Conservation (phyloP, 2,329 filamentous ascomycete species). For the Triangularia verruculosa region DNA sequence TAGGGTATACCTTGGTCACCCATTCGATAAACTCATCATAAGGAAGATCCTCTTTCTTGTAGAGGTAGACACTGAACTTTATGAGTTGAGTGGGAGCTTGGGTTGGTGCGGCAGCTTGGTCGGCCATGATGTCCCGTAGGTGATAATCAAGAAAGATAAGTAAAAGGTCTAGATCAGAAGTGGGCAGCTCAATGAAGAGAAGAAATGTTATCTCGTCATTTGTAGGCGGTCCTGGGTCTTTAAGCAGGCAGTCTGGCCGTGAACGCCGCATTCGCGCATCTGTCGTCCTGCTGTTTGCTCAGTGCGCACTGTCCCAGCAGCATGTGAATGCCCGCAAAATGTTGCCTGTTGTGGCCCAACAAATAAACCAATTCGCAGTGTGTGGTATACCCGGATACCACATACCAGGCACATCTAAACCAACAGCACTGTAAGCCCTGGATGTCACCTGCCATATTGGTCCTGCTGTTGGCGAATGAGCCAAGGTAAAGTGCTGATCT, state of each 20-base stretch:
- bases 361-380: not conserved
- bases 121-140: not conserved
- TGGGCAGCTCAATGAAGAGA: too few relatives aligned
- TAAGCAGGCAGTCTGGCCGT: not conserved
- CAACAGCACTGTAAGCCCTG: not conserved
- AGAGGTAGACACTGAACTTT: slow-evolving; percentile 6
- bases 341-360: not conserved
- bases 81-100: slow-evolving; percentile 1
- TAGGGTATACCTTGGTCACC: not conserved
- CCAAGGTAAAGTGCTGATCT: too few relatives aligned
- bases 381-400: not conserved
- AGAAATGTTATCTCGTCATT: too few relatives aligned
- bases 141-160: not conserved
- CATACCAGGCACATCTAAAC: not conserved
- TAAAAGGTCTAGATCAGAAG: not conserved
- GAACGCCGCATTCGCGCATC: not conserved
- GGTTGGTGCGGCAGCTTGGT: not conserved
- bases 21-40: slow-evolving; percentile 6
- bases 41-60: slow-evolving; percentile 8
- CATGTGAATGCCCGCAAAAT: not conserved
- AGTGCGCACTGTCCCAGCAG: too few relatives aligned
- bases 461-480: too few relatives aligned
- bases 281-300: not conserved
- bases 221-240: not conserved
- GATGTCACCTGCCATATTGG: not conserved